Base-by-base conservation (phyloP, 192 early-diverging fungal genomes). In the Borealophlyctis nickersoniae region DNA sequence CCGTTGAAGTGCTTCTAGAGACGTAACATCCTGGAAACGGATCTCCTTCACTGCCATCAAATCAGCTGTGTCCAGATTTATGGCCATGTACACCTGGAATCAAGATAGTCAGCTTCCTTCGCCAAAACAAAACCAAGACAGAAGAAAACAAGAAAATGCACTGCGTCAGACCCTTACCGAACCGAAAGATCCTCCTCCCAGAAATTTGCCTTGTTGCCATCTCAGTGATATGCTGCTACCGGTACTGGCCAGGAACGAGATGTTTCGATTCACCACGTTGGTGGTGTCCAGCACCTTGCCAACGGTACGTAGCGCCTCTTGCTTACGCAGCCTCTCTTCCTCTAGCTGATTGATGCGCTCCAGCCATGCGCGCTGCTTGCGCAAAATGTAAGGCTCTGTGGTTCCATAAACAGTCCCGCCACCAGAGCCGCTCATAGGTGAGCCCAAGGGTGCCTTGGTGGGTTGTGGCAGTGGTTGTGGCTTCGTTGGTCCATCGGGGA, bases 21-120 rank as follows among this genome's bases (percentile, higher is more conserved):
- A 78, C 36, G 80, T 73, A 16, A 87, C 79, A 63, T 90, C 88
- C 14, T 86, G 88, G 75, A 93, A 91, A 27, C 87, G 78, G 57
- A 95, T 95, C 63, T 93, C 93, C 69, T 95, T 95, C 64, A 93
- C 93, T 0, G 93, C 93, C 88, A 95, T 92, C 19, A 93, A 63
- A 55, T 89, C 90, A 34, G 88, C 87, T 1, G 89, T 84, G 65
- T 91, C 89, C 30, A 91, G 80, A 53, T 93, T 93, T 60, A 89
- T 86, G 5, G 87, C 93, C 53, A 88, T 76, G 67, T 91, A 92
- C 23, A 94, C 69, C 65, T 67, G 35, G 11, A 54, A 27, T 45
- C 0, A 19, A 13, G 22, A 24, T 4, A 67, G 45, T 67, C 35
- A 19, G 57, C 32, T 58, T 34, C 30, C 9, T 45, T 45, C 9